Percentiles rank a stretch among this genome's conserved stretches.
phyloP scores from a whole-genome alignment of 306 rosid species.

The Vicia villosa region DNA sequence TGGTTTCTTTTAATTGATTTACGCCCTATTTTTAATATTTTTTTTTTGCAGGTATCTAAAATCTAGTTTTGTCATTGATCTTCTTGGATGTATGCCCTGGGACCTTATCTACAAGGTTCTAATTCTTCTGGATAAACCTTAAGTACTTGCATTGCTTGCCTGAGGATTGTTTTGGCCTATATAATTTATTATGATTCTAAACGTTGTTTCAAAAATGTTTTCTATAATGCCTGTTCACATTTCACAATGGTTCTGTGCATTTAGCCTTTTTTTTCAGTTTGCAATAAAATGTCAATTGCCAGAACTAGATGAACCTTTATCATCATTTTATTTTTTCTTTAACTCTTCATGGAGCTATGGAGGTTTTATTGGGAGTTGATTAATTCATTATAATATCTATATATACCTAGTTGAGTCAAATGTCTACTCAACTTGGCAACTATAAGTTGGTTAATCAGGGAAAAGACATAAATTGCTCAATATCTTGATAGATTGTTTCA shows the following conservation, averaged over 20 bases:
- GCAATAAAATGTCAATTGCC: constrained; percentile 12
- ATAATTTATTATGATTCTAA: not conserved
- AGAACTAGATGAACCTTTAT: constrained; percentile 4
- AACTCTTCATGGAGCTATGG: not conserved
- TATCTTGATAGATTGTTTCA: not conserved
- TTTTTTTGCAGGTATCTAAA: constrained; percentile 71
- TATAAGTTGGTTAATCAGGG: not conserved
- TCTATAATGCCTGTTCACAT: constrained; percentile 1
- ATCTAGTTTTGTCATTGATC: constrained; percentile 67
- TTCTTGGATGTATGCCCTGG: constrained; percentile 96
- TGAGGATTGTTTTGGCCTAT: constrained; percentile 15
- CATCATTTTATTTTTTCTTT: constrained; percentile 5
- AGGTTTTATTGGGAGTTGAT: constrained; percentile 12
- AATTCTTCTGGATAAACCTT: constrained; percentile 19
- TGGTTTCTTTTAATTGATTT: not conserved
- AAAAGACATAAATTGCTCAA: not conserved
- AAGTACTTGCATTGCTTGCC: constrained; percentile 2
- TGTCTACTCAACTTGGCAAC: not conserved
- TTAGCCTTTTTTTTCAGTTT: constrained; percentile 24
- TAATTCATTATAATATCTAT: not conserved
- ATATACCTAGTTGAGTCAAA: not conserved
- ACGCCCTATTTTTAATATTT: constrained; percentile 17
- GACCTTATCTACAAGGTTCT: constrained; percentile 84
- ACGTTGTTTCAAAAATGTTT: not conserved
- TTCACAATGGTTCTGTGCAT: not conserved